phyloP scores from a whole-genome alignment of 2,329 filamentous ascomycete genomes.

The Hypomyces perniciosus region DNA sequence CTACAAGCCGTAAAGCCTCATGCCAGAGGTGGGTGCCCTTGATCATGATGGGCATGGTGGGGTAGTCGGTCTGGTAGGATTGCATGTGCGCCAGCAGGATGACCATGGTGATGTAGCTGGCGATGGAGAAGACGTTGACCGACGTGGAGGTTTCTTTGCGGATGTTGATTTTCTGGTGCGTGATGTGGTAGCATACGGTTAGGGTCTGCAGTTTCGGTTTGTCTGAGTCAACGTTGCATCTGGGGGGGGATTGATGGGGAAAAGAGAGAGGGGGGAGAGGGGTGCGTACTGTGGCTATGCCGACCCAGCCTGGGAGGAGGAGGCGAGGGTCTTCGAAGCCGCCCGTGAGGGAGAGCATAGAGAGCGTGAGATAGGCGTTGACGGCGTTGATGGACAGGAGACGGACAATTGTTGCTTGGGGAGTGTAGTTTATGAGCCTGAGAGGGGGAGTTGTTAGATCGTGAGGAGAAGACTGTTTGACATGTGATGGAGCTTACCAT shows the following conservation, averaged over 20 bases:
- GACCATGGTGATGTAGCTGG: slow-evolving; percentile 71
- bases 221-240: background rate
- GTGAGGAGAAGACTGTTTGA: background rate
- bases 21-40: slow-evolving; percentile 31
- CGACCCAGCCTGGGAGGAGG: slow-evolving; percentile 71
- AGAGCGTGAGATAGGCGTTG: slow-evolving; percentile 69
- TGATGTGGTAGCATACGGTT: slow-evolving; percentile 69
- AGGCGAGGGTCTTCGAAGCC: slow-evolving; percentile 64
- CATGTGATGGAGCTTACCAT: slow-evolving; percentile 47
- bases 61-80: slow-evolving; percentile 54
- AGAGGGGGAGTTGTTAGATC: background rate
- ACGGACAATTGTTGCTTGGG: slow-evolving; percentile 72
- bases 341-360: slow-evolving; percentile 63
- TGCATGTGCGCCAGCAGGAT: slow-evolving; percentile 63
- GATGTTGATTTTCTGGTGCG: slow-evolving; percentile 72
- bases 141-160: slow-evolving; percentile 72
- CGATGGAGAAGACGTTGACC: slow-evolving; percentile 70
- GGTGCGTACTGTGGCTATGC: slow-evolving; percentile 61
- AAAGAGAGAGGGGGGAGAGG: slow-evolving; percentile 1
- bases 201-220: slow-evolving; percentile 46
- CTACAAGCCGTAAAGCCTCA: slow-evolving; percentile 25
- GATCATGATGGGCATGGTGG: slow-evolving; percentile 51
- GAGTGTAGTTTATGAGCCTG: slow-evolving; percentile 80
- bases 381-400: slow-evolving; percentile 68
- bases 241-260: background rate